Base-by-base conservation (phyloP, 495 filamentous ascomycete species). In the Penicillium antarcticum region DNA sequence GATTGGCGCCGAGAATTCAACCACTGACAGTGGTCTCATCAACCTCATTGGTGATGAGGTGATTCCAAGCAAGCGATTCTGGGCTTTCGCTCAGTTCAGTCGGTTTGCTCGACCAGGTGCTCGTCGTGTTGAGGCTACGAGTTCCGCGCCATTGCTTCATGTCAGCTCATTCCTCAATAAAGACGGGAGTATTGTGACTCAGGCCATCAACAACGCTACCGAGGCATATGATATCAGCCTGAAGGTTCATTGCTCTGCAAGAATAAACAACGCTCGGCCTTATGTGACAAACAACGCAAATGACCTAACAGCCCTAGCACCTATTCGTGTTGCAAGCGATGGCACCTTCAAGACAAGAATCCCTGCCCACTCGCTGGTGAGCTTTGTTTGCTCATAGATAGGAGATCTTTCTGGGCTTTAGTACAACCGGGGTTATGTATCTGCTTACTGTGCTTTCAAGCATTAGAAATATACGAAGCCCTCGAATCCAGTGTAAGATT, bases 1-100 rank as follows among this genome's bases (percentile, higher is more conserved):
- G 79, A 68, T 76, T 51, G 77, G 76, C 26, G 26, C 26, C 0
- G 26, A 29, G 5, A 29, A 29, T 29, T 29, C 26, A 29, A 29
- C 62, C 60, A 71, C 71, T 8, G 69, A 68, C 48, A 72, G 68
- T 31, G 66, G 68, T 26, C 68, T 76, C 3, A 60, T 75, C 16
- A 64, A 65, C 35, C 67, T 77, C 9, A 65, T 61, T 9, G 55
- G 66, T 40, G 68, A 67, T n/a, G 65, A 60, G 12, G 44, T 68
- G 7, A 65, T 65, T 8, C 63, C 75, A 14, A 62, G 72, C 21
- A 68, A 70, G 51, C 63, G 75, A 8, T 66, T 80, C 19, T 81
- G 77, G 77, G 77, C 77, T 1, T 75, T 80, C 47, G 77, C 77
- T 10, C 70, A 73, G 57, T 76, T 70, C 53, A 70, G 66, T 36